Evolutionary conservation across 192 early-diverging fungal species (phyloP), one percentile per base, ranked within the genome.

Genomic region (Backusella sp.): DNA sequence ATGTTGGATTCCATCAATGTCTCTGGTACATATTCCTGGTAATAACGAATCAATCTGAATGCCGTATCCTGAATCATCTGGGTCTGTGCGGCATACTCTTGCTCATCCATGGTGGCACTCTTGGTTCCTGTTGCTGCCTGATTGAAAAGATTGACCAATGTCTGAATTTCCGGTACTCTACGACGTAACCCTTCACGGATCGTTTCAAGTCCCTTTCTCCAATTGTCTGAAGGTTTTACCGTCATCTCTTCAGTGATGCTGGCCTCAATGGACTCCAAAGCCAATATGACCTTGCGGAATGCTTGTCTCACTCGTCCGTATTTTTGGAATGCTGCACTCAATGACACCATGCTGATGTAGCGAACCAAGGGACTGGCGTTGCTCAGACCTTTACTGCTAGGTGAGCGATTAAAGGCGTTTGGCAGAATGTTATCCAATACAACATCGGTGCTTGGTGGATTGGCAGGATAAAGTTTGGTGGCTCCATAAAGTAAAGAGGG

Each of bases 381-480:
- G 46, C 91, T 89, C 1, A 96, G 71, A 23, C 87, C 91, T 74
- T 91, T 88, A 52, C 84, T 86, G 26, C 83, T 71, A 6, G 90
- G 71, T 1, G 78, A 37, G 9, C 91, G 89, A 73, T 83, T 86
- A 26, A 90, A 82, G 1, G 83, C 73, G 36, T 76, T 66, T 9
- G 94, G 94, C 6, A 94, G 78, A 52, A 95, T 89, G 76, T 93
- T 94, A 17, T 92, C 91, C 7, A 88, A 85, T 26, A 94, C 82
- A 34, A 76, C 84, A 3, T 76, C 70, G 8, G 89, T 75, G n/a
- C 79, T 76, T 21, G 94, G 94, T 56, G 94, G 91, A 28, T 70
- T 83, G 42, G 73, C 73, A 69, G 73, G 81, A 79, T 73, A 84
- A 49, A 74, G 75, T 66, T 74, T 76, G 68, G 77, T 84, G 53